These are phyloP conservation scores for Alternaria sp. DNA, from an alignment of 2,329 filamentous ascomycete species.

Conservation along the genomic window DNA sequence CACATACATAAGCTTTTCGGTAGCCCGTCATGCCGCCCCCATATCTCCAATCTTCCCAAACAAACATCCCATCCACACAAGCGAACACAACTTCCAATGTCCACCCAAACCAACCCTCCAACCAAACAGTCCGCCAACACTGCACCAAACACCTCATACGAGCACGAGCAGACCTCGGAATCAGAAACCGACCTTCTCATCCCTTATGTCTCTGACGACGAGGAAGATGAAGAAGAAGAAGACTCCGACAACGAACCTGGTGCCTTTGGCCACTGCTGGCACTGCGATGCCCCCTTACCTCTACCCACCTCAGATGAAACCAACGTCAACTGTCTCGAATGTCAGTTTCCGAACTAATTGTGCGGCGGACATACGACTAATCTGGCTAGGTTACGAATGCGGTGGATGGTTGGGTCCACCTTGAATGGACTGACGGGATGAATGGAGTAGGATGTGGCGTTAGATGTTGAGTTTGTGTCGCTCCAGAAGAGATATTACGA, in stretches of 20 bases:
- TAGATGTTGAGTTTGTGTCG: not conserved
- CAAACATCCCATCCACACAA: not conserved
- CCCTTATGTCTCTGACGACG: not conserved
- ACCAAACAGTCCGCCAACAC: not conserved
- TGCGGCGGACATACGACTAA: not conserved
- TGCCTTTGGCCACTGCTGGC: constrained; percentile 6
- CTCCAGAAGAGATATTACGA: not conserved
- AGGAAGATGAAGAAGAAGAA: not conserved
- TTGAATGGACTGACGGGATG: not conserved
- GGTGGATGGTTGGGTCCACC: not conserved
- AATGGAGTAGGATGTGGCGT: not conserved
- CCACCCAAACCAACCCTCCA: not conserved
- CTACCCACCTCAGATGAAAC: not conserved
- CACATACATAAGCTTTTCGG: not conserved
- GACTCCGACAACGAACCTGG: not conserved
- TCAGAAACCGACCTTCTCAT: not conserved
- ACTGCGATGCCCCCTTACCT: constrained; percentile 3
- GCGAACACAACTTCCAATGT: not conserved
- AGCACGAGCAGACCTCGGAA: not conserved
- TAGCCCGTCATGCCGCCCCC: not conserved
- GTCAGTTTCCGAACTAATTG: constrained; percentile 6
- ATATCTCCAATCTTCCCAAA: not conserved
- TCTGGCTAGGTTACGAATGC: not conserved
- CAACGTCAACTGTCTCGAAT: constrained; percentile 1
- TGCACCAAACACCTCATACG: not conserved